Percentiles rank a stretch among this genome's conserved stretches.
Conservation (phyloP, 2,329 filamentous ascomycete species). For the Paracorniculantispora psalliotae region DNA sequence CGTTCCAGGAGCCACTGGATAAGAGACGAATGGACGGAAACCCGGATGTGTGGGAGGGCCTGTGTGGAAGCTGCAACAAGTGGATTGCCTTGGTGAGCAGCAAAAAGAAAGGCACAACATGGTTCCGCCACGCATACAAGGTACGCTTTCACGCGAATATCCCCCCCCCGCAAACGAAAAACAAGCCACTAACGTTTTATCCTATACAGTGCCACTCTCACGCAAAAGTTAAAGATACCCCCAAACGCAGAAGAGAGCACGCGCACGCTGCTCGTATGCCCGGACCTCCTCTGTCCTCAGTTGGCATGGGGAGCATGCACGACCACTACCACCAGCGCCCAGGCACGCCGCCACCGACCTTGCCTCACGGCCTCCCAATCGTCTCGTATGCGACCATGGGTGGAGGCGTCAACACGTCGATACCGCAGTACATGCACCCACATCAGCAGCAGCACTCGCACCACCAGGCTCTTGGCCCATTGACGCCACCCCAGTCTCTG, state of each 20-base stretch:
- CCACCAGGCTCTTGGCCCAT: slow-evolving; percentile 17
- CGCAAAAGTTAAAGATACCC: slow-evolving; percentile 65
- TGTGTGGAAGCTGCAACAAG: slow-evolving; percentile 73
- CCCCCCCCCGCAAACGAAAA: neutral
- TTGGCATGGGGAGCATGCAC: slow-evolving; percentile 40
- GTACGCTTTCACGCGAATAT: slow-evolving; percentile 37
- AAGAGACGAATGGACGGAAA: slow-evolving; percentile 74
- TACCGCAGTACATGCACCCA: slow-evolving; percentile 24
- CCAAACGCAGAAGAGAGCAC: slow-evolving; percentile 62
- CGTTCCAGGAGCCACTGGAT: slow-evolving; percentile 72
- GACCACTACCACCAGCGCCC: slow-evolving; percentile 28
- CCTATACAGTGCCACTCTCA: slow-evolving; percentile 60
- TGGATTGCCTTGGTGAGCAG: slow-evolving; percentile 79
- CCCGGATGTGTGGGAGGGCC: slow-evolving; percentile 74
- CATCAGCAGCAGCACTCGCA: slow-evolving; percentile 25
- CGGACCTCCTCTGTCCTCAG: slow-evolving; percentile 31
- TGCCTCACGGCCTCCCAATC: slow-evolving; percentile 26
- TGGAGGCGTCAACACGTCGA: slow-evolving; percentile 22
- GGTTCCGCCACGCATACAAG: slow-evolving; percentile 88
- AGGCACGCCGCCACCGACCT: slow-evolving; percentile 24
- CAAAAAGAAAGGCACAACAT: slow-evolving; percentile 89
- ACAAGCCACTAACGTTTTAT: neutral
- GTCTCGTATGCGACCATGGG: slow-evolving; percentile 17
- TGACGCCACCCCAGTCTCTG: slow-evolving; percentile 12
- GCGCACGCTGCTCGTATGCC: slow-evolving; percentile 39